Percentiles rank a stretch among this genome's conserved stretches.
These are phyloP conservation scores for Penicillium expansum DNA, from an alignment of 2,329 filamentous ascomycete species.

Conservation along the genomic window DNA sequence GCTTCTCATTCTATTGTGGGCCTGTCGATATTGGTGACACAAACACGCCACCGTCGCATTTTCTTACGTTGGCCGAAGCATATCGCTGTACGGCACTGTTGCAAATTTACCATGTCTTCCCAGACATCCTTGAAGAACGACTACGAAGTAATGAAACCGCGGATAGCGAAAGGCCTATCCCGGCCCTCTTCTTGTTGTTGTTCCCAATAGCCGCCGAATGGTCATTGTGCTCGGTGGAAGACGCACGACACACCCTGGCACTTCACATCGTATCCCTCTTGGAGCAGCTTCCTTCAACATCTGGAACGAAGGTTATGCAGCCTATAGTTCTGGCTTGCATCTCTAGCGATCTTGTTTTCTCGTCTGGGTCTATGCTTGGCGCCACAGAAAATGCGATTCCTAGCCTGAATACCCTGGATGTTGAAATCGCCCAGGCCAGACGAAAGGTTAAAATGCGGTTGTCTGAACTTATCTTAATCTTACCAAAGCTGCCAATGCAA, in stretches of 20 bases:
- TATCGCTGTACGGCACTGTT: conserved; percentile 23
- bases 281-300: conserved; percentile 22
- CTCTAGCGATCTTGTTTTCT: conserved; percentile 25
- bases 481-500: conserved; percentile 24
- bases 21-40: conserved; percentile 25
- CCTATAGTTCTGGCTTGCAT: conserved; percentile 21
- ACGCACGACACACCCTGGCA: conserved; percentile 19
- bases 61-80: conserved; percentile 23
- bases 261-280: conserved; percentile 23
- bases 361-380: conserved; percentile 18
- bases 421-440: conserved; percentile 24
- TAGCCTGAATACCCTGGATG: conserved; percentile 20
- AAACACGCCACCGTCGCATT: conserved; percentile 23
- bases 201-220: conserved; percentile 7
- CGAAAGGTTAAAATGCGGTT: conserved; percentile 22
- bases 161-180: conserved; percentile 6
- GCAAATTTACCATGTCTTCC: conserved; percentile 26
- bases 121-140: conserved; percentile 20
- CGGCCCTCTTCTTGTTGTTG: conserved; percentile 18
- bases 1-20: conserved; percentile 22
- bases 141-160: conserved; percentile 9
- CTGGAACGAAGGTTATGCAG: conserved; percentile 23
- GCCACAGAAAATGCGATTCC: conserved; percentile 17
- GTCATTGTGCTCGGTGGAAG: conserved; percentile 11
- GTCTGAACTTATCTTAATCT: conserved; percentile 21